These are phyloP conservation scores for Naganishia antarctica DNA, from an alignment of 768 basidiomycete species.

Conservation along the genomic window DNA sequence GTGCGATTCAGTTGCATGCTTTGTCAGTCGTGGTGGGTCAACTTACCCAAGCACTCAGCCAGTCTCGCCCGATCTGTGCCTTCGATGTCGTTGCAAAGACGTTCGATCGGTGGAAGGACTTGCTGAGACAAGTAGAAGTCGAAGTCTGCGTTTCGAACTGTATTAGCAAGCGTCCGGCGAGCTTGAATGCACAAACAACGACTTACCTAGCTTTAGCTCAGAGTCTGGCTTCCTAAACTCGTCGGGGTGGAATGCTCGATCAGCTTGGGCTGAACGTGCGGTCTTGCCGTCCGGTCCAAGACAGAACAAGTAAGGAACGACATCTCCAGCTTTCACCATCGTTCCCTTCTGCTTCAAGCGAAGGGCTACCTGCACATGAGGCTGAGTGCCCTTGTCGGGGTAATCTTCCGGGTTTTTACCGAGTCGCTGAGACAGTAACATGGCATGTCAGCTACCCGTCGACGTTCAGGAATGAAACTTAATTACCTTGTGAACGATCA, in stretches of 20 bases:
- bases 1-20: background rate
- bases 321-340: slow-evolving; percentile 77
- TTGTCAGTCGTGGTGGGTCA: too few relatives aligned
- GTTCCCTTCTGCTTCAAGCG: slow-evolving; percentile 79
- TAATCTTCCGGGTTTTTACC: slow-evolving; percentile 97
- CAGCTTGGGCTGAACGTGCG: slow-evolving; percentile 73
- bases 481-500: slow-evolving; percentile 84
- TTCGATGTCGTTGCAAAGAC: slow-evolving; percentile 92
- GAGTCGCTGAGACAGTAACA: slow-evolving; percentile 60
- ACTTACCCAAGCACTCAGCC: slow-evolving; percentile 87
- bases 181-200: background rate
- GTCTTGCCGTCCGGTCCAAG: slow-evolving; percentile 62
- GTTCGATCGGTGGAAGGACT: slow-evolving; percentile 87
- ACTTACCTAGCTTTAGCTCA: slow-evolving; percentile 68
- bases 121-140: slow-evolving; percentile 88
- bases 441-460: background rate
- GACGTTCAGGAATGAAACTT: background rate
- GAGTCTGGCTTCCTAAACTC: slow-evolving; percentile 69
- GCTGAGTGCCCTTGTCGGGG: slow-evolving; percentile 88
- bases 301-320: slow-evolving; percentile 94
- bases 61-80: slow-evolving; percentile 86
- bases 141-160: slow-evolving; percentile 59
- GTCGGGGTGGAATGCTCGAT: slow-evolving; percentile 87
- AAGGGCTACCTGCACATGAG: slow-evolving; percentile 93
- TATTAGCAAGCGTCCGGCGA: background rate